phyloP scores from a whole-genome alignment of 2,329 filamentous ascomycete species.

The Phaeoacremonium minimum region DNA sequence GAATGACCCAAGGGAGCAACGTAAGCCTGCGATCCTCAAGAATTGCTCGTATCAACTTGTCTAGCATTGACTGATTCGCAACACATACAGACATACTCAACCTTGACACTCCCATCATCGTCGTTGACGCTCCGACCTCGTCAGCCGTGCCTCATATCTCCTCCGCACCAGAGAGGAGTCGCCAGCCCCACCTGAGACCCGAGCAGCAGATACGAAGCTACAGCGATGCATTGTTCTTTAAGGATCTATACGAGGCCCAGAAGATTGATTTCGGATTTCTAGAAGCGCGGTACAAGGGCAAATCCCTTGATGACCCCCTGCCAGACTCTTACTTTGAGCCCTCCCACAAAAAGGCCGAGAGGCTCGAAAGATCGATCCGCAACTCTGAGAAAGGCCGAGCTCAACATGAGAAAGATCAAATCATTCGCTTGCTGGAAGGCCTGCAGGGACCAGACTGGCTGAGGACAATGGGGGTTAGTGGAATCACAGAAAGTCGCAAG shows the following conservation, averaged over 20 bases:
- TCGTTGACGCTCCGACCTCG: slow-evolving; percentile 52
- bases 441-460: slow-evolving; percentile 92
- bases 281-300: slow-evolving; percentile 37
- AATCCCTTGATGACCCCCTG: slow-evolving; percentile 47
- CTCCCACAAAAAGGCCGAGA: slow-evolving; percentile 54
- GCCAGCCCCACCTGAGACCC: slow-evolving; percentile 12
- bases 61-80: slow-evolving; percentile 1
- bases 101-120: slow-evolving; percentile 66
- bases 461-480: slow-evolving; percentile 83
- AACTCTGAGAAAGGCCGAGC: slow-evolving; percentile 62
- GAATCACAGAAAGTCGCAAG: slow-evolving; percentile 78
- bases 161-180: slow-evolving; percentile 13
- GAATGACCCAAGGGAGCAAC: slow-evolving; percentile 72
- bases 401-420: slow-evolving; percentile 63
- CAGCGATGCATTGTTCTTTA: slow-evolving; percentile 51
- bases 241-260: slow-evolving; percentile 51
- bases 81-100: slow-evolving; percentile 70
- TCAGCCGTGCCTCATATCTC: slow-evolving; percentile 18
- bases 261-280: slow-evolving; percentile 52
- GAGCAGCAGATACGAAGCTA: slow-evolving; percentile 45
- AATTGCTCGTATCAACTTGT: neutral
- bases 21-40: slow-evolving; percentile 45
- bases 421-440: slow-evolving; percentile 68
- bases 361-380: slow-evolving; percentile 57
- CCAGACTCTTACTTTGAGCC: slow-evolving; percentile 50